Evolutionary conservation across 192 early-diverging fungal species (phyloP).

Genomic region (Coemansia sp.): DNA sequence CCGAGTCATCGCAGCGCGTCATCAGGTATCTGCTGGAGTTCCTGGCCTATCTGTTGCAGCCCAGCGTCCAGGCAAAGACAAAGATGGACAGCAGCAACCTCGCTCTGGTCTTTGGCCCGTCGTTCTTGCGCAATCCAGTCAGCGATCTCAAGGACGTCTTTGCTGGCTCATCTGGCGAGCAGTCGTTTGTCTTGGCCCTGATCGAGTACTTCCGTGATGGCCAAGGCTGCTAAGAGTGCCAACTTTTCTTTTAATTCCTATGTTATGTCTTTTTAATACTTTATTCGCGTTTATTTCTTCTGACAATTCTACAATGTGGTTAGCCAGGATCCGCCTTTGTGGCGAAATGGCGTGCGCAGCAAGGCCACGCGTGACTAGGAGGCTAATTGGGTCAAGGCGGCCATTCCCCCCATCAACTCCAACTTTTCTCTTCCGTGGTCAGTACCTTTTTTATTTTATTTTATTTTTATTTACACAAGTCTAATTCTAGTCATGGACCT

Average conservation of each 20-base stretch:
- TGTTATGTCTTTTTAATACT: neutral
- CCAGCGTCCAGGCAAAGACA: constrained; percentile 72
- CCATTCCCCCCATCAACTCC: neutral
- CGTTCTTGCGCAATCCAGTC: constrained; percentile 83
- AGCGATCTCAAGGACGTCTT: constrained; percentile 66
- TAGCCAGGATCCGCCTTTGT: too few relatives aligned
- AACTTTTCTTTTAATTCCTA: neutral
- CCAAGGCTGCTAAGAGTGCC: neutral
- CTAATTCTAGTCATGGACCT: constrained; percentile 33
- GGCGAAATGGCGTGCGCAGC: neutral
- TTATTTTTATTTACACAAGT: neutral
- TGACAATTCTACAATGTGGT: too few relatives aligned
- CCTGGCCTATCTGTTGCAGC: constrained; percentile 77
- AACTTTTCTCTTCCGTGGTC: neutral
- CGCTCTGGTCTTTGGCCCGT: constrained; percentile 97
- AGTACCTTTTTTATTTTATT: neutral
- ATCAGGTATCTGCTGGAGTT: constrained; percentile 80
- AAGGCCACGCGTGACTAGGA: neutral
- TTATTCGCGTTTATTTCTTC: neutral
- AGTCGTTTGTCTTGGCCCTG: constrained; percentile 50
- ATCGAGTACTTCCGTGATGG: constrained; percentile 16
- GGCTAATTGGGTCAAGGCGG: neutral
- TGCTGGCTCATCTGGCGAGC: constrained; percentile 57
- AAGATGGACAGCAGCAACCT: constrained; percentile 90
- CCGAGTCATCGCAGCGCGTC: constrained; percentile 53